Conservation (phyloP, 176 grass and related monocot genomes). For the Pharus latifolius region DNA sequence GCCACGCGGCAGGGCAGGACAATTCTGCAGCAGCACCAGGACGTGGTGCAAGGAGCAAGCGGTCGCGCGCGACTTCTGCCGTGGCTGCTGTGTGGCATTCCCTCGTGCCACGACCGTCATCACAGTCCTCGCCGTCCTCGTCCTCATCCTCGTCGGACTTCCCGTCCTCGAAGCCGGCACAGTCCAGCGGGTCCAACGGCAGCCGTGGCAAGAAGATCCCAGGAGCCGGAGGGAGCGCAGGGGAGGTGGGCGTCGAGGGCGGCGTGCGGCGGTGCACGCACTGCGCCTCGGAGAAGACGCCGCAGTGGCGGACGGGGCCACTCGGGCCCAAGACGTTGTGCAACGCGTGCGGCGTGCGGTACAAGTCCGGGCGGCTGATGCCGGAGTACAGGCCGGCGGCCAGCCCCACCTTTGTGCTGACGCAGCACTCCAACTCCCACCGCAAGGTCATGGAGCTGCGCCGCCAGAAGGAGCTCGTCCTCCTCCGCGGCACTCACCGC, state of each 20-base stretch:
- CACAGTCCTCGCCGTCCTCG: conserved; percentile 32
- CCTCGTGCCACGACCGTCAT: not conserved
- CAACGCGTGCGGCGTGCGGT: conserved; percentile 59
- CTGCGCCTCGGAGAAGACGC: conserved; percentile 65
- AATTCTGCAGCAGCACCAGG: conserved; percentile 5
- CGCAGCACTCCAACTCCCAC: conserved; percentile 70
- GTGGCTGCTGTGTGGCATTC: conserved; percentile 32
- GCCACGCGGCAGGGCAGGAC: not conserved
- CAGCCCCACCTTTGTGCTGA: conserved; percentile 54
- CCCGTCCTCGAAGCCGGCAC: conserved; percentile 1
- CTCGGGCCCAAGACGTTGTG: conserved; percentile 59
- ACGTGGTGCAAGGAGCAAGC: conserved; percentile 45
- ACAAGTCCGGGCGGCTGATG: conserved; percentile 50
- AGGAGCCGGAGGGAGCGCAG: not conserved
- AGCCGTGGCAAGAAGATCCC: conserved; percentile 11
- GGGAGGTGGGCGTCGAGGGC: not conserved
- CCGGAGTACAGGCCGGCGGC: conserved; percentile 61
- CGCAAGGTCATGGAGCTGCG: conserved; percentile 72
- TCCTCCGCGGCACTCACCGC: conserved; percentile 3
- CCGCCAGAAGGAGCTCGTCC: conserved; percentile 45
- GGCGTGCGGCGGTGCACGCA: conserved; percentile 55
- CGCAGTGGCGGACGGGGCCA: conserved; percentile 61
- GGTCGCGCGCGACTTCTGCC: not conserved
- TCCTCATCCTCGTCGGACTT: conserved; percentile 63
- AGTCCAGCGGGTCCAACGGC: not conserved